Evolutionary conservation across 2,329 filamentous ascomycete species (phyloP).

Genomic region (Talaromyces verruculosus): DNA sequence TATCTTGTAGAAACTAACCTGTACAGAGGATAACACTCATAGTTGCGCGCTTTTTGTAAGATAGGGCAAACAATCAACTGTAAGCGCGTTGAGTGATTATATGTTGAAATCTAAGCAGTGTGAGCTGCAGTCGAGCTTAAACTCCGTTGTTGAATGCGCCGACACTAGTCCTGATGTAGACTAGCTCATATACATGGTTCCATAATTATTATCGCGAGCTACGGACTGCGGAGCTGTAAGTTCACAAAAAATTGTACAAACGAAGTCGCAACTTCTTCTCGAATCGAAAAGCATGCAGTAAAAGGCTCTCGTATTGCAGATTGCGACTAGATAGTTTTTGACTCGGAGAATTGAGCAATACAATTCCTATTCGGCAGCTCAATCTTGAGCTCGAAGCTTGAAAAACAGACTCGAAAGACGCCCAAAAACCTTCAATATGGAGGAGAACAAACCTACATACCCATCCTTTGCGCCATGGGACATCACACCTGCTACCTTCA

Average conservation of each 20-base stretch:
- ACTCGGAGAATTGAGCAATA: not conserved
- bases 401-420: not conserved
- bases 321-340: not conserved
- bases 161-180: not conserved
- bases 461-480: slow-evolving; percentile 28
- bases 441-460: not conserved
- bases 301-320: not conserved
- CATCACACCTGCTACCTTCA: slow-evolving; percentile 32
- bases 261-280: not conserved
- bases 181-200: not conserved
- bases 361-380: not conserved
- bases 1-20: slow-evolving; percentile 47
- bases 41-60: not conserved
- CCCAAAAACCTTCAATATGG: not conserved
- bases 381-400: not conserved
- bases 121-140: not conserved
- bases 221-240: not conserved
- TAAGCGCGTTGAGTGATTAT: not conserved
- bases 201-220: not conserved
- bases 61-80: not conserved
- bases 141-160: not conserved
- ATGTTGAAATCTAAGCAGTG: not conserved
- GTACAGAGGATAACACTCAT: slow-evolving; percentile 70
- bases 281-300: not conserved
- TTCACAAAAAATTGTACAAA: not conserved